Conservation (phyloP, 768 basidiomycete genomes). For the Suillus plorans region DNA sequence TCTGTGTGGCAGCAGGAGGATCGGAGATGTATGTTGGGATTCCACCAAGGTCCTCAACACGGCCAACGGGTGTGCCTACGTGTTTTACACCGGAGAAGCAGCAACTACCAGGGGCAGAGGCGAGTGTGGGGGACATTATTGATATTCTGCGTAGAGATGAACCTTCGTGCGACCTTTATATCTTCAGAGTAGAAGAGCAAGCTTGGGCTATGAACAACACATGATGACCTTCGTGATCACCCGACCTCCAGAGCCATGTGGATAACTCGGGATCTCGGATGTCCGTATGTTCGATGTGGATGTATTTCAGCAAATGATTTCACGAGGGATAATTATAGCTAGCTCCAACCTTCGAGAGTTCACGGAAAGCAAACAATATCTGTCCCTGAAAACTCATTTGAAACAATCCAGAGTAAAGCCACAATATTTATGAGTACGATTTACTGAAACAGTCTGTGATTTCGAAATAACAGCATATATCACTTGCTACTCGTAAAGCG, state of each 20-base stretch:
- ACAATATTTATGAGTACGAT: background rate
- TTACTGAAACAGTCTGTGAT: background rate
- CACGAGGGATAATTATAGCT: background rate
- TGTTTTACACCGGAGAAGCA: slow-evolving; percentile 50
- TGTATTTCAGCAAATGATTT: background rate
- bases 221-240: background rate
- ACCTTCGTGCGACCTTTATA: background rate
- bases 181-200: background rate
- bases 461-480: background rate
- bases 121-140: slow-evolving; percentile 25
- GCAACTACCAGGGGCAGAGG: slow-evolving; percentile 43
- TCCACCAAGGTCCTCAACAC: slow-evolving; percentile 40
- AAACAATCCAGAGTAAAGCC: background rate
- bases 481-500: slow-evolving; percentile 32
- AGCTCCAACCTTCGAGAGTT: background rate
- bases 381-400: background rate
- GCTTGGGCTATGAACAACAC: background rate
- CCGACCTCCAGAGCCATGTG: background rate
- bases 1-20: slow-evolving; percentile 33
- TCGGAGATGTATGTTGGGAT: slow-evolving; percentile 53
- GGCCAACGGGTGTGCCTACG: slow-evolving; percentile 44
- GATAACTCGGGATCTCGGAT: background rate
- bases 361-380: background rate
- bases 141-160: background rate
- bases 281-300: background rate